A percentile compares a stretch with the other conserved stretches of the same genome.
Conservation (phyloP, 352 stramenopile species). For the Pilasporangium apinafurcum region DNA sequence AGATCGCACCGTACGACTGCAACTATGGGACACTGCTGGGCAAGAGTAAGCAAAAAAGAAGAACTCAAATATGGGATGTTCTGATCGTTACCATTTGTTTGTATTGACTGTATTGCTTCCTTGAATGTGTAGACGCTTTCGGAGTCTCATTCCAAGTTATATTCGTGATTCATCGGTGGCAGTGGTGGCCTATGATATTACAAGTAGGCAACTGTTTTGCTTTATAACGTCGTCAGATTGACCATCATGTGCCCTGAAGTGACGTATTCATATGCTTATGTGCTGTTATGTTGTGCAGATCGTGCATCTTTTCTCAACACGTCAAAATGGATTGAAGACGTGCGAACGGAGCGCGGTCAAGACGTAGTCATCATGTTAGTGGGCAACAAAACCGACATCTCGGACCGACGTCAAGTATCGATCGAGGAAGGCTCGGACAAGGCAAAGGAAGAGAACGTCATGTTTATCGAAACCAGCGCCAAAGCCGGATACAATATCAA, state of each 20-base stretch:
- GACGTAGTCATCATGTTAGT: conserved; percentile 99
- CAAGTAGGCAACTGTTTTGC: conserved; percentile 64
- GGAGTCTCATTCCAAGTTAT: conserved; percentile 94
- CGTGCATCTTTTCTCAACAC: conserved; percentile 98
- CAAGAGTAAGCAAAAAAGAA: conserved; percentile 95
- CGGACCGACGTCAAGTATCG: conserved; percentile 94
- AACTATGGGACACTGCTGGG: conserved; percentile 99
- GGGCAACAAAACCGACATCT: conserved; percentile 99
- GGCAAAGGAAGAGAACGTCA: conserved; percentile 96
- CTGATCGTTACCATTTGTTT: not conserved
- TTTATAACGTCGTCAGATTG: not conserved
- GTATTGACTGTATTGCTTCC: not conserved
- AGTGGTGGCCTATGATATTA: conserved; percentile 99
- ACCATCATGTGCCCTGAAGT: too few relatives aligned
- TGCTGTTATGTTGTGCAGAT: conserved; percentile 65
- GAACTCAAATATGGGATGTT: too few relatives aligned
- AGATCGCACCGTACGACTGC: conserved; percentile 96
- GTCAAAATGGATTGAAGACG: conserved; percentile 99
- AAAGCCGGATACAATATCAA: conserved; percentile 99
- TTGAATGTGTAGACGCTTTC: conserved; percentile 62
- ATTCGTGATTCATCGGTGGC: conserved; percentile 99
- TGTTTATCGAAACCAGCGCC: conserved; percentile 99
- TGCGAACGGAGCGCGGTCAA: conserved; percentile 95
- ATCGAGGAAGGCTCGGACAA: conserved; percentile 98
- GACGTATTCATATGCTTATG: too few relatives aligned